These are phyloP conservation scores for Pseudonitzschia multiseries DNA, from an alignment of 108 stramenopile genomes.

Conservation along the genomic window DNA sequence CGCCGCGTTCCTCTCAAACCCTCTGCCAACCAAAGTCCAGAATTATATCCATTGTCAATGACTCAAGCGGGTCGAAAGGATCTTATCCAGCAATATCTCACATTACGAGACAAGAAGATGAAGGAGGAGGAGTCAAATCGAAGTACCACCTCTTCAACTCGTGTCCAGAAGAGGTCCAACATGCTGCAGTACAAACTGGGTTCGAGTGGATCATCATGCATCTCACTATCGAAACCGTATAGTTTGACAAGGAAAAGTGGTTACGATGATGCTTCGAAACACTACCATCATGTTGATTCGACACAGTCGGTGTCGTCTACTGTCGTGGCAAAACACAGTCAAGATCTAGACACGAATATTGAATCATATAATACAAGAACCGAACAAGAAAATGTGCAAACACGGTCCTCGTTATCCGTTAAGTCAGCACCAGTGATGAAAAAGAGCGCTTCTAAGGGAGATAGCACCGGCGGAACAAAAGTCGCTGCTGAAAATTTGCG, in stretches of 20 bases:
- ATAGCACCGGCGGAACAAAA: neutral
- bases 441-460: too few species aligned
- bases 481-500: neutral
- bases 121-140: neutral
- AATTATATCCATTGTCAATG: neutral
- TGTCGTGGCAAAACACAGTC: neutral
- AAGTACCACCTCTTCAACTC: too few species aligned
- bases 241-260: neutral
- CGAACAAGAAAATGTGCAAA: neutral
- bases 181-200: neutral
- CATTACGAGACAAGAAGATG: neutral
- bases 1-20: too few species aligned
- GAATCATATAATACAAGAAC: neutral
- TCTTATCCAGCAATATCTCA: slow-evolving; percentile 4
- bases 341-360: neutral
- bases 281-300: slow-evolving; percentile 3
- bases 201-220: neutral
- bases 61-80: slow-evolving; percentile 6
- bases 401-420: neutral
- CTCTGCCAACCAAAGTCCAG: too few species aligned
- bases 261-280: slow-evolving; percentile 5
- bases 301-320: neutral
- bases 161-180: too few species aligned
- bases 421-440: neutral
- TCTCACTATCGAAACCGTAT: neutral